Evolutionary conservation across 2,329 filamentous ascomycete genomes (phyloP).

Genomic region (Whalleya microplaca): DNA sequence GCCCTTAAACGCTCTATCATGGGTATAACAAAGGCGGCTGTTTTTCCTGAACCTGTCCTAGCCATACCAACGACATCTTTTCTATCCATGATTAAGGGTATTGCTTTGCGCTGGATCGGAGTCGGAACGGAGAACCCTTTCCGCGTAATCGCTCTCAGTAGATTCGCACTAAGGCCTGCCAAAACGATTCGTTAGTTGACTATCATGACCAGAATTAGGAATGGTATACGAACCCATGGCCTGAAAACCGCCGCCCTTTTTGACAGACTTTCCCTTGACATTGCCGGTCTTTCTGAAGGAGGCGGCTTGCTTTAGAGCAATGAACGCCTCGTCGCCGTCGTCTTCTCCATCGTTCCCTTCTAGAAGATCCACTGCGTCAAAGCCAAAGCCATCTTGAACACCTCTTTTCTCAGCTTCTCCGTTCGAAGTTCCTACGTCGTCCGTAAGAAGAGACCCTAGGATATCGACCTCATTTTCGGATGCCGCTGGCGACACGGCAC

Average conservation of each 20-base stretch:
- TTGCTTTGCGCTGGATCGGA: constrained; percentile 95
- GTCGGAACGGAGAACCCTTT: constrained; percentile 97
- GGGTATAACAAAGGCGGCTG: constrained; percentile 95
- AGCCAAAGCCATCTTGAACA: constrained; percentile 47
- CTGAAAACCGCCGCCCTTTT: constrained; percentile 97
- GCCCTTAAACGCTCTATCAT: constrained; percentile 94
- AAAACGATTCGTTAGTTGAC: constrained; percentile 17
- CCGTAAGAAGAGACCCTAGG: constrained; percentile 73
- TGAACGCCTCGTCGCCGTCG: constrained; percentile 84
- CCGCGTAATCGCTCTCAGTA: constrained; percentile 87
- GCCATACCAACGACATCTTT: constrained; percentile 99
- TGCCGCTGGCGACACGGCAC: constrained; percentile 76
- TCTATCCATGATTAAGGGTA: constrained; percentile 84
- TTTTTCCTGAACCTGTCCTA: constrained; percentile 97
- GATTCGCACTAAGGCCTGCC: constrained; percentile 72
- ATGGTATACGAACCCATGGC: constrained; percentile 70
- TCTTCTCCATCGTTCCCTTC: constrained; percentile 58
- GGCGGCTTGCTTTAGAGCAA: constrained; percentile 83
- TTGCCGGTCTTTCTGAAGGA: constrained; percentile 85
- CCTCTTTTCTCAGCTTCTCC: constrained; percentile 42
- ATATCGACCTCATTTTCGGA: constrained; percentile 96
- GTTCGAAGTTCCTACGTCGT: constrained; percentile 55
- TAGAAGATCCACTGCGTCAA: constrained; percentile 65
- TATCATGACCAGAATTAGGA: not conserved
- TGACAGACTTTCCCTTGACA: constrained; percentile 80